These are phyloP conservation scores for Hamigera avellanea DNA, from an alignment of 495 filamentous ascomycete genomes.

Conservation along the genomic window DNA sequence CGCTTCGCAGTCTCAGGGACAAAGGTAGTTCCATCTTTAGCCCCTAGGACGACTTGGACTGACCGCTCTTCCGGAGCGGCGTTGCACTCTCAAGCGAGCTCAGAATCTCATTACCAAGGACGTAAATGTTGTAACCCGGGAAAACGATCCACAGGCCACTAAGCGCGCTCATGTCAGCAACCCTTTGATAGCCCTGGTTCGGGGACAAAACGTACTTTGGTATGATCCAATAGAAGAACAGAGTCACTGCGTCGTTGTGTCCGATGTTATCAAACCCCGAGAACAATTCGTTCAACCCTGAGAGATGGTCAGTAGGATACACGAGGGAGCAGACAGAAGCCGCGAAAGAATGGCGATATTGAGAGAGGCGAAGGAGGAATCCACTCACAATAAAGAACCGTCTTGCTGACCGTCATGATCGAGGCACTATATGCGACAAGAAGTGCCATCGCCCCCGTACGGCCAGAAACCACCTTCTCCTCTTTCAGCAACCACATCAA, in stretches of 20 bases:
- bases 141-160: constrained; percentile 74
- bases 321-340: too few relatives aligned
- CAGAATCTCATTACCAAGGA: constrained; percentile 59
- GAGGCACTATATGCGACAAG: constrained; percentile 57
- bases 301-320: constrained; percentile 3
- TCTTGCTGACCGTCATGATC: constrained; percentile 82
- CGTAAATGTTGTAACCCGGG: constrained; percentile 58
- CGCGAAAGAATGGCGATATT: constrained; percentile 3
- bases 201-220: constrained; percentile 53
- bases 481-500: constrained; percentile 32
- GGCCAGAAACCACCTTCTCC: constrained; percentile 44
- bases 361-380: not conserved
- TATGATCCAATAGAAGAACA: constrained; percentile 64
- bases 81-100: constrained; percentile 45
- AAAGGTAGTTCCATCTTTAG: too few relatives aligned
- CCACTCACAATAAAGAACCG: constrained; percentile 68
- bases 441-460: constrained; percentile 48
- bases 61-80: constrained; percentile 20
- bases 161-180: not conserved
- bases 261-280: constrained; percentile 70
- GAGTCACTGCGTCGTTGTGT: constrained; percentile 48
- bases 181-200: not conserved
- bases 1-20: constrained; percentile 1
- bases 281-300: constrained; percentile 68
- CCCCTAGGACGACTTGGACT: constrained; percentile 26